A percentile compares a stretch with the other conserved stretches of the same genome.
Conservation (phyloP, 2,329 filamentous ascomycete species). For the Proliferodiscus dingleyae region DNA sequence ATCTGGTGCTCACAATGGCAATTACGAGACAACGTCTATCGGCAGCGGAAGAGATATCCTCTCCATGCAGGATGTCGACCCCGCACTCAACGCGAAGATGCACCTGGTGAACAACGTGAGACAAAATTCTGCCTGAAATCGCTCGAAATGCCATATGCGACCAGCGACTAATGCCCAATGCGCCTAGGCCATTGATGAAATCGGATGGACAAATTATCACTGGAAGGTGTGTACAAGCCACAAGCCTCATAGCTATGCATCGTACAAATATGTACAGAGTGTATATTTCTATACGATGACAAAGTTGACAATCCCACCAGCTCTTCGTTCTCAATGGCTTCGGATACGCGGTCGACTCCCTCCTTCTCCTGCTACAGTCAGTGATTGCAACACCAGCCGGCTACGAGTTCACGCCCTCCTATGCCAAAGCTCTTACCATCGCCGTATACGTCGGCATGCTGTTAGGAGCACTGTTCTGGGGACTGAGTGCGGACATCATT, state of each 20-base stretch:
- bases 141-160: neutral
- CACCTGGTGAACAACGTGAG: constrained; percentile 62
- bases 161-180: constrained; percentile 1
- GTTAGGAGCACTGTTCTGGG: too few species aligned
- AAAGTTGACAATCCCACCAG: constrained; percentile 3
- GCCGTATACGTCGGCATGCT: too few species aligned
- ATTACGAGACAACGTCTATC: constrained; percentile 8
- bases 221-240: constrained; percentile 43
- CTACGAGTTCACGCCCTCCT: too few species aligned
- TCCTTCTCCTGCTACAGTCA: constrained; percentile 56
- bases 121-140: constrained; percentile 2
- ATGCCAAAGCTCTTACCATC: too few species aligned
- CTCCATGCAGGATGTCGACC: constrained; percentile 52
- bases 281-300: too few species aligned
- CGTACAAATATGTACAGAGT: too few species aligned
- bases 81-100: constrained; percentile 62
- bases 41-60: constrained; percentile 44
- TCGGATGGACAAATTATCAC: constrained; percentile 49
- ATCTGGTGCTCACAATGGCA: constrained; percentile 5
- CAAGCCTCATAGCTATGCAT: too few species aligned
- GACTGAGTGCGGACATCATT: too few species aligned
- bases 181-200: constrained; percentile 44
- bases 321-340: constrained; percentile 58
- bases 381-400: constrained; percentile 56
- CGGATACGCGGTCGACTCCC: constrained; percentile 53